Base-by-base conservation (phyloP, 345 rosid species). In the Punica granatum region DNA sequence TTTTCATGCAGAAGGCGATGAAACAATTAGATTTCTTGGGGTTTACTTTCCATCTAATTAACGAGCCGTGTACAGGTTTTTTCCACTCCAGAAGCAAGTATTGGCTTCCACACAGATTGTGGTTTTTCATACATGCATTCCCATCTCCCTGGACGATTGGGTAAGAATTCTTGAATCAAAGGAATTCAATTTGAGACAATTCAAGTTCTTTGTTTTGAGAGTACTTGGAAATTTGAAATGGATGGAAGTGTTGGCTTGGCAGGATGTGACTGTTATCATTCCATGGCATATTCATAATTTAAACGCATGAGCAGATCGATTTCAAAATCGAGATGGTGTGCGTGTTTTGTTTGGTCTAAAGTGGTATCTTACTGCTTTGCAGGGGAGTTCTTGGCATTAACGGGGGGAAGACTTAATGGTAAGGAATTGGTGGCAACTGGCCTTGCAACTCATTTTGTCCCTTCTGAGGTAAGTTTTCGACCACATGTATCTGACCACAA, bases 41-140 rank as follows among this genome's bases (percentile, higher is more conserved):
- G n/a, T 51, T 51, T 5, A 37, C 14, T 26, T 28, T 28, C 26
- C 60, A 54, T 56, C 16, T 10, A n/a, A 56, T 15, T 56, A 10
- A 4, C 13, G 14, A 13, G 25, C 58, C 25, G 6, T 12, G 0
- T 56, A 14, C 34, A 92, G 98, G 93, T 87, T 48, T 93, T 93
- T 67, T 79, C 94, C 23, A 93, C 97, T 69, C 98, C 97, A 70
- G 97, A 90, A 86, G 97, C 96, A 64, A 81, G 94, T 70, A 83
- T 90, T 19, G 98, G 98, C 46, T 90, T 90, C 75, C 98, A 93
- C 69, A 88, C 93, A 67, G 98, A 93, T 73, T 93, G 98, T 35
- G 72, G 97, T 36, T 90, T 93, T 81, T 93, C 98, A 0, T 90
- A 84, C 85, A 75, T 87, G 0, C 96, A 78, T 76, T 89, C 97